Base-by-base conservation (phyloP, 345 rosid species). In the Heritiera fomes region DNA sequence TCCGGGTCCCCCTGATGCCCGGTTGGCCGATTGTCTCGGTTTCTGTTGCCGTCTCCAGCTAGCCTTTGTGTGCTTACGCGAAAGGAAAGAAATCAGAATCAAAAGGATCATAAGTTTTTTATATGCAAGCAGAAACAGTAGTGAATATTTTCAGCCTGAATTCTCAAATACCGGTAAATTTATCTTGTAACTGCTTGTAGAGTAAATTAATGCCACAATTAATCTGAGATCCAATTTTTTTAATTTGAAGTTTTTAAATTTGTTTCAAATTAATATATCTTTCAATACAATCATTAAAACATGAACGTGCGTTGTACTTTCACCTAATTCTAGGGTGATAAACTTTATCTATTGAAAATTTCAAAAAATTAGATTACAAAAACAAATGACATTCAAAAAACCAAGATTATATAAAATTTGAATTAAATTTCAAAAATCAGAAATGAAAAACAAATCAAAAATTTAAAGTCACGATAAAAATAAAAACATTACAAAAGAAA, bases 1-100 rank as follows among this genome's bases (percentile, higher is more conserved):
- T 46, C 93, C 91, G 1, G 86, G 83, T 2, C 88, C 96, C 80
- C 87, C 84, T 1, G 85, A 13, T 40, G 77, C 83, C 88, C 86
- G 60, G 7, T 70, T 81, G 14, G 47, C 43, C 1, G 76, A 59
- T 47, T 52, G 6, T 68, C 47, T 83, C 68, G 80, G 56, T 76
- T 80, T 73, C 1, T 53, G 66, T 69, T 63, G 60, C 7, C 73
- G 55, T 69, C 83, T 79, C 41, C 40, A 55, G 40, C 67, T 77
- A 52, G 47, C 34, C 75, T 78, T 84, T 38, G 84, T 53, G 40
- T 80, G 76, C 90, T 82, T 10, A 23, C 11, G 20, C 8, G 8
- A 11, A 45, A 13, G 8, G 15, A 13, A 9, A 23, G 28, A 23
- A 23, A 23, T 23, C 20, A 43, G 34, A 70, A 13, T 46, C 74